phyloP scores from a whole-genome alignment of 805 yeast genomes.

The Metschnikowia orientalis region DNA sequence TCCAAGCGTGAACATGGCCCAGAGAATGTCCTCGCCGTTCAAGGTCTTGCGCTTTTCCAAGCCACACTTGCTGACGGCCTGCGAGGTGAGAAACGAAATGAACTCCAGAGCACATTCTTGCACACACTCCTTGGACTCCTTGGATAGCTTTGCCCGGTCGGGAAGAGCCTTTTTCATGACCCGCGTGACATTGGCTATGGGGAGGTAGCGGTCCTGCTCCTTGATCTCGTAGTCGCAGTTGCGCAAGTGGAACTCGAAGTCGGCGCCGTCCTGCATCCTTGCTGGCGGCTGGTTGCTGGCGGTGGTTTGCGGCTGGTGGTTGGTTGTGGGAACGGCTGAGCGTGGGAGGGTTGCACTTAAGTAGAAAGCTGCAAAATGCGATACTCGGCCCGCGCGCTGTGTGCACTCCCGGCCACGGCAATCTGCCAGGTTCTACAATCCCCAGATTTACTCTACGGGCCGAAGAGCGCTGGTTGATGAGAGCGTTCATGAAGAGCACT shows the following conservation, averaged over 20 bases:
- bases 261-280: conserved; percentile 4
- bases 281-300: background rate
- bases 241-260: conserved; percentile 9
- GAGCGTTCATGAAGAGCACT: too few relatives aligned
- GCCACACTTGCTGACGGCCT: conserved; percentile 58
- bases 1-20: conserved; percentile 60
- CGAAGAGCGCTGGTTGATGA: too few relatives aligned
- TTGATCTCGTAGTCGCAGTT: conserved; percentile 40
- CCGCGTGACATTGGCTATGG: conserved; percentile 54
- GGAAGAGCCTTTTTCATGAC: conserved; percentile 76
- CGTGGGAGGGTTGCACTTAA: conserved; percentile 10
- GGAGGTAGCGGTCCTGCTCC: conserved; percentile 42
- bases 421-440: background rate
- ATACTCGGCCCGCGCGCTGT: conserved; percentile 13
- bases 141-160: conserved; percentile 66
- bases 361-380: conserved; percentile 19
- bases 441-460: background rate
- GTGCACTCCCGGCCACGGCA: conserved; percentile 11
- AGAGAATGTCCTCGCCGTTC: conserved; percentile 64
- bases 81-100: conserved; percentile 64
- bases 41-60: conserved; percentile 66
- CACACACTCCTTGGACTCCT: conserved; percentile 74
- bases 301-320: background rate
- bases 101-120: conserved; percentile 70
- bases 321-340: background rate